Percentiles rank a stretch among this genome's conserved stretches.
phyloP scores from a whole-genome alignment of 306 rosid genomes.

The Delonix regia region DNA sequence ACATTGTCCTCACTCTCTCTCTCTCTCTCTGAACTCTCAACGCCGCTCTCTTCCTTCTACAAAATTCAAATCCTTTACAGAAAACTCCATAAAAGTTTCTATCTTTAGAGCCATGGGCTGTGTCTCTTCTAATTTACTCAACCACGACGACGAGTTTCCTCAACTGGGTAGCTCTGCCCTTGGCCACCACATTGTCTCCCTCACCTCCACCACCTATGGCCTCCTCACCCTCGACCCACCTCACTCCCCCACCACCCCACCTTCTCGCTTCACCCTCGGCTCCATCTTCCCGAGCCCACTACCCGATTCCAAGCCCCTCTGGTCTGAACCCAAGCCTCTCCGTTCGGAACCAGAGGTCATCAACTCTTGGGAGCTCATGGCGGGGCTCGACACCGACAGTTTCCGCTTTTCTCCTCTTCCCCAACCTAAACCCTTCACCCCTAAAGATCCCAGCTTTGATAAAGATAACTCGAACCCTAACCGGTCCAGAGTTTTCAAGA shows the following conservation, averaged over 20 bases:
- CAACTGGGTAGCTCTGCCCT: slow-evolving; percentile 72
- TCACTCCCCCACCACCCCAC: slow-evolving; percentile 42
- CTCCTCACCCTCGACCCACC: slow-evolving; percentile 82
- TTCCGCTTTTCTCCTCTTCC: slow-evolving; percentile 69
- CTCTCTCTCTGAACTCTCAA: neutral
- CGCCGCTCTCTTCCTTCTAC: neutral
- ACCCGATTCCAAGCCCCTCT: slow-evolving; percentile 47
- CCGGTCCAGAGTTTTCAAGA: neutral
- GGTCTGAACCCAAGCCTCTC: slow-evolving; percentile 50
- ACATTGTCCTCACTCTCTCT: neutral
- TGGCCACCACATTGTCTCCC: slow-evolving; percentile 91
- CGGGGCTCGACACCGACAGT: slow-evolving; percentile 82
- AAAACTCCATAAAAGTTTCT: neutral
- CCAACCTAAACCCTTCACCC: slow-evolving; percentile 31
- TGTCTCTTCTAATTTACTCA: slow-evolving; percentile 75
- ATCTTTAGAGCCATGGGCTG: slow-evolving; percentile 65
- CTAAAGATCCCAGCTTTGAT: slow-evolving; percentile 16
- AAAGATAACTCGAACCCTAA: slow-evolving; percentile 75
- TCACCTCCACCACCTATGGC: slow-evolving; percentile 94
- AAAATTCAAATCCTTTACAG: neutral
- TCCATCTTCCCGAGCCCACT: slow-evolving; percentile 45
- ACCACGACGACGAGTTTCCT: slow-evolving; percentile 74
- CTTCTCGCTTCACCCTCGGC: slow-evolving; percentile 54
- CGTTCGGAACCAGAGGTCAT: slow-evolving; percentile 61
- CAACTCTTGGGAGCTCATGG: slow-evolving; percentile 98